Evolutionary conservation across 2,329 filamentous ascomycete species (phyloP).

Genomic region (Pseudogymnoascus sp.): DNA sequence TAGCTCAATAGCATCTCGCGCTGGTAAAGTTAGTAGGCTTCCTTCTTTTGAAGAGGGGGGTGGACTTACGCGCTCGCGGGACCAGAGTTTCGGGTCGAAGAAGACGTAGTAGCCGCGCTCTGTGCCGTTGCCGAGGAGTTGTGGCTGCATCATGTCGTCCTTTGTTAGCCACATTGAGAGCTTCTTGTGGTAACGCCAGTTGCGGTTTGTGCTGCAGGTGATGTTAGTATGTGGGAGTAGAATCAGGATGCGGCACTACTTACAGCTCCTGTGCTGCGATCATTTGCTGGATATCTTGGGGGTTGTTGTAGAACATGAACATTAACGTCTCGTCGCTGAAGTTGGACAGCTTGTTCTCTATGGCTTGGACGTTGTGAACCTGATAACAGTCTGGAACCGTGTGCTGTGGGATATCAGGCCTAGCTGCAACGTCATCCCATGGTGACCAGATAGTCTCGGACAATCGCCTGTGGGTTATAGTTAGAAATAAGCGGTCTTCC

Average conservation of each 20-base stretch:
- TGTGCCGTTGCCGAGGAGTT: conserved; percentile 47
- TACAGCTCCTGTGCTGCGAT: conserved; percentile 57
- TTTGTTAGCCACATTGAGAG: conserved; percentile 59
- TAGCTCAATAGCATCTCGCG: conserved; percentile 55
- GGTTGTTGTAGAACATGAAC: conserved; percentile 62
- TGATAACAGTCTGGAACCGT: conserved; percentile 58
- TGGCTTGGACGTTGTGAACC: conserved; percentile 56
- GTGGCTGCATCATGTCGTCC: conserved; percentile 57
- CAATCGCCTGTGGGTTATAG: conserved; percentile 29
- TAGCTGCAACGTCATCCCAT: conserved; percentile 51
- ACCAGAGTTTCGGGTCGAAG: conserved; percentile 55
- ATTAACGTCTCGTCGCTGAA: conserved; percentile 63
- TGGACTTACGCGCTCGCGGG: conserved; percentile 51
- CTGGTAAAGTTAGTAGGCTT: conserved; percentile 28
- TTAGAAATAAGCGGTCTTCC: conserved; percentile 12
- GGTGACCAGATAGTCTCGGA: conserved; percentile 54
- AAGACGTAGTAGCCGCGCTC: conserved; percentile 61
- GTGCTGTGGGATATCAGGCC: conserved; percentile 49
- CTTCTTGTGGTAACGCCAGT: conserved; percentile 64
- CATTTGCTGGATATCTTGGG: conserved; percentile 54
- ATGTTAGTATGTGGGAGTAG: conserved; percentile 9
- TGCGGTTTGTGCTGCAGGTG: conserved; percentile 45
- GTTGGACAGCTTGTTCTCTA: conserved; percentile 56
- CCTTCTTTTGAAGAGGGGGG: neutral
- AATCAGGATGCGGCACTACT: conserved; percentile 22